Percentiles rank a stretch among this genome's conserved stretches.
Evolutionary conservation across 129 eudicot species (phyloP).

Genomic region (Flaveria ramosissima): DNA sequence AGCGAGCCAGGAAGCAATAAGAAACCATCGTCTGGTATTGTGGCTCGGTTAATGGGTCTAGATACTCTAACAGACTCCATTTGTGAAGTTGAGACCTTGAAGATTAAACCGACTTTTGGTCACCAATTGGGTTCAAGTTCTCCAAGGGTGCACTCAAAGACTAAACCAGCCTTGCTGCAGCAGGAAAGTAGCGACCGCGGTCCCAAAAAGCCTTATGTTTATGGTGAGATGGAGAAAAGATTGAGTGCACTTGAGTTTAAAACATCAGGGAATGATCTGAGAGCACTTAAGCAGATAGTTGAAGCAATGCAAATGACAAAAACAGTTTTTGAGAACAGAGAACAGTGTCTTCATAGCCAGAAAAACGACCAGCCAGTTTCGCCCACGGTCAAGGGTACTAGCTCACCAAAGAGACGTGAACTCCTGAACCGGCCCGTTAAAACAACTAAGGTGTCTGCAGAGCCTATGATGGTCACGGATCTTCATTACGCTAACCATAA

Average conservation of each 20-base stretch:
- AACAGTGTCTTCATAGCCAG: constrained; percentile 26
- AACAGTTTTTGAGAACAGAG: constrained; percentile 38
- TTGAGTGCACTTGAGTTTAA: constrained; percentile 66
- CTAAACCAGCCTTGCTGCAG: not conserved
- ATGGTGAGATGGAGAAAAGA: constrained; percentile 80
- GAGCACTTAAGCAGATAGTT: constrained; percentile 88
- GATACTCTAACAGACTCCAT: constrained; percentile 50
- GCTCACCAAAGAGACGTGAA: constrained; percentile 39
- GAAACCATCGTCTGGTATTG: constrained; percentile 60
- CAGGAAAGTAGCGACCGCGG: constrained; percentile 32
- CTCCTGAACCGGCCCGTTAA: constrained; percentile 35
- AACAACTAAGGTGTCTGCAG: constrained; percentile 37
- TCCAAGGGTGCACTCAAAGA: not conserved
- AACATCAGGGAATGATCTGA: constrained; percentile 85
- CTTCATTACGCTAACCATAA: constrained; percentile 27
- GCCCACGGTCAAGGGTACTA: constrained; percentile 38
- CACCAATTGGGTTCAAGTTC: constrained; percentile 37
- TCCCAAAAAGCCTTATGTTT: constrained; percentile 50
- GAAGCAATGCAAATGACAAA: constrained; percentile 75
- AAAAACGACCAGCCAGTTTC: constrained; percentile 28
- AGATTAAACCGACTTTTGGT: constrained; percentile 11
- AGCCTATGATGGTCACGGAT: constrained; percentile 24
- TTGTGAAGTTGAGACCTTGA: constrained; percentile 35
- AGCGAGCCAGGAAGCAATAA: constrained; percentile 66
- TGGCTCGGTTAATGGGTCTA: constrained; percentile 91